Evolutionary conservation across 106 monocot species (phyloP).

Genomic region (Phalaenopsis equestris): DNA sequence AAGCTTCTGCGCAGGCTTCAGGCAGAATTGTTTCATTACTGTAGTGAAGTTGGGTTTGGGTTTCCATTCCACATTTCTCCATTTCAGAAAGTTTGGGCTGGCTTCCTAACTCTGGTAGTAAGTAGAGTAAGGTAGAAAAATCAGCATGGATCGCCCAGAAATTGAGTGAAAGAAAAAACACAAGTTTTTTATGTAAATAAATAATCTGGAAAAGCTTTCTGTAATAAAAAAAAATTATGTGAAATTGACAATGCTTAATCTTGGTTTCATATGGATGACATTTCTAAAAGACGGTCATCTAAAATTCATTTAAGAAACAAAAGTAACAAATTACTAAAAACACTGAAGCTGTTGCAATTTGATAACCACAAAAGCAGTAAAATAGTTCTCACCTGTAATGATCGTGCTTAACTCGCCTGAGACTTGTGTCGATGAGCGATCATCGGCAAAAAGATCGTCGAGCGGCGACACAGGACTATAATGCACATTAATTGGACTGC

Average conservation of each 20-base stretch:
- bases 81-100: constrained; percentile 9
- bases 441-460: constrained; percentile 47
- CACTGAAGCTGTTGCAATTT: not conserved
- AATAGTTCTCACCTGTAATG: constrained; percentile 37
- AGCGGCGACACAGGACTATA: constrained; percentile 82
- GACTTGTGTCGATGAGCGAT: constrained; percentile 24
- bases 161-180: not conserved
- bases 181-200: not conserved
- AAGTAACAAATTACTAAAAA: not conserved
- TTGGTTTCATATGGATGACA: not conserved
- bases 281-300: not conserved
- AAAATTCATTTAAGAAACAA: not conserved
- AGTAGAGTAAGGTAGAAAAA: not conserved
- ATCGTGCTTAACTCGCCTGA: constrained; percentile 25
- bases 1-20: constrained; percentile 33
- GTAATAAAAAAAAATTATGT: too few species aligned
- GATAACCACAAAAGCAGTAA: not conserved
- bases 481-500: constrained; percentile 49
- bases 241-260: too few species aligned
- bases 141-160: not conserved
- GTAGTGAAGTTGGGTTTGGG: constrained; percentile 7
- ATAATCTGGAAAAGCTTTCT: not conserved
- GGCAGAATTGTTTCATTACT: constrained; percentile 10
- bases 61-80: constrained; percentile 6
- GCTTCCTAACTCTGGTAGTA: not conserved